These are phyloP conservation scores for Stephania cephalantha DNA, from an alignment of 164 flowering plant species.

Conservation along the genomic window DNA sequence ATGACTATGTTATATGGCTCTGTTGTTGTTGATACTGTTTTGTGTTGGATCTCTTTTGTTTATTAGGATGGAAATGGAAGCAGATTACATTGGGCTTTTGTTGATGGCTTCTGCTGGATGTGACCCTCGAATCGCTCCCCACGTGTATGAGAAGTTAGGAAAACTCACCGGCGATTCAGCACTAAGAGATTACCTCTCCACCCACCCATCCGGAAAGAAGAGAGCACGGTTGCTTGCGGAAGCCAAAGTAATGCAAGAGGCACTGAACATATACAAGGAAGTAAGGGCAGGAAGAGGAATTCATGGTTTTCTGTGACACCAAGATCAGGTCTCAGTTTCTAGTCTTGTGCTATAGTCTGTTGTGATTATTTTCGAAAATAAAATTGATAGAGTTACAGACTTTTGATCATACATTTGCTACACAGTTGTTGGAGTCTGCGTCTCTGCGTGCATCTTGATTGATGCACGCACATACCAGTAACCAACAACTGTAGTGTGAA, in stretches of 20 bases:
- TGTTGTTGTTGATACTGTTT: neutral
- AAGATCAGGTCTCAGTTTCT: neutral
- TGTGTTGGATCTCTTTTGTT: neutral
- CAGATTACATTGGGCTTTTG: slow-evolving; percentile 88
- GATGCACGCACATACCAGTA: too few relatives aligned
- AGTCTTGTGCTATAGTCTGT: neutral
- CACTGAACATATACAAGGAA: slow-evolving; percentile 63
- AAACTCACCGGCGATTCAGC: slow-evolving; percentile 49
- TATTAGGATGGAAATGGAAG: slow-evolving; percentile 94
- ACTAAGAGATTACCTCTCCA: slow-evolving; percentile 70
- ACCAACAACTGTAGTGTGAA: too few relatives aligned
- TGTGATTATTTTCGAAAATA: neutral
- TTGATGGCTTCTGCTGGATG: slow-evolving; percentile 88
- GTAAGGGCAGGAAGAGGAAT: slow-evolving; percentile 49
- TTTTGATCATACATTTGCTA: too few relatives aligned
- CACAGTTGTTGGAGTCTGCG: too few relatives aligned
- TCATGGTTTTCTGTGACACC: slow-evolving; percentile 55
- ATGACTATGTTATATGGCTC: neutral
- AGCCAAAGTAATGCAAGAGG: slow-evolving; percentile 96
- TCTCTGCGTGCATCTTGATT: too few relatives aligned
- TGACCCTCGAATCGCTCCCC: slow-evolving; percentile 87
- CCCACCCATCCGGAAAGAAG: slow-evolving; percentile 94
- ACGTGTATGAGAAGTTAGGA: slow-evolving; percentile 78
- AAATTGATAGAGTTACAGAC: too few relatives aligned
- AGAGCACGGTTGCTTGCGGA: slow-evolving; percentile 64